phyloP scores from a whole-genome alignment of 2,329 filamentous ascomycete genomes.

The Fusarium verrucosum region DNA sequence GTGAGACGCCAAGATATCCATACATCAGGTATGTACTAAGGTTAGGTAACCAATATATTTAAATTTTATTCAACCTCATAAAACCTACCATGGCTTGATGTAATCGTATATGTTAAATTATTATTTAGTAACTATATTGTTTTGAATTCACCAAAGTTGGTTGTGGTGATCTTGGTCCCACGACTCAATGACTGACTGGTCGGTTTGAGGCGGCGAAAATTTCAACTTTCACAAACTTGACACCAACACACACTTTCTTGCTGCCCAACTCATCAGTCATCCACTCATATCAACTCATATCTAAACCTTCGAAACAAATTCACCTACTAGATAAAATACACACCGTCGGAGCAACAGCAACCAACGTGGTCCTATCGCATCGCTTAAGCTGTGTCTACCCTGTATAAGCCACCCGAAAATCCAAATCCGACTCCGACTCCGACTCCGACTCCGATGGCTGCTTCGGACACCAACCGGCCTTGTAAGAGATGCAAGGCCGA shows the following conservation, averaged over 20 bases:
- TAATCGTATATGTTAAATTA: too few species aligned
- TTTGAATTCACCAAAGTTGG: background rate
- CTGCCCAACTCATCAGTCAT: constrained; percentile 12
- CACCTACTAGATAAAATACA: background rate
- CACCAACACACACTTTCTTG: constrained; percentile 6
- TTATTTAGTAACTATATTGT: too few species aligned
- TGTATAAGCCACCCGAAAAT: constrained; percentile 22
- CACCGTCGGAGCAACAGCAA: background rate
- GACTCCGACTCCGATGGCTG: constrained; percentile 27
- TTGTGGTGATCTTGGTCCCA: background rate
- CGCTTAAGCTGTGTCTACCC: constrained; percentile 28
- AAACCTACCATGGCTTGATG: too few species aligned
- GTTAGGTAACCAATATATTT: too few species aligned
- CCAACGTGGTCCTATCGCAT: background rate
- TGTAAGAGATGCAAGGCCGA: constrained; percentile 49
- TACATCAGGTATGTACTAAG: too few species aligned
- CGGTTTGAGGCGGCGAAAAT: constrained; percentile 34
- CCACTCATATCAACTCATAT: background rate
- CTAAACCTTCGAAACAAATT: background rate
- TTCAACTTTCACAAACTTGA: constrained; percentile 29
- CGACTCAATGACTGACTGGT: background rate
- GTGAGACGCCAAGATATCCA: too few species aligned
- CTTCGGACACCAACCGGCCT: constrained; percentile 35
- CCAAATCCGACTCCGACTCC: constrained; percentile 2
- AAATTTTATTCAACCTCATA: too few species aligned